A percentile compares a stretch with the other conserved stretches of the same genome.
These are phyloP conservation scores for Paramecium bursaria DNA, from an alignment of 73 alveolate species.

Conservation along the genomic window DNA sequence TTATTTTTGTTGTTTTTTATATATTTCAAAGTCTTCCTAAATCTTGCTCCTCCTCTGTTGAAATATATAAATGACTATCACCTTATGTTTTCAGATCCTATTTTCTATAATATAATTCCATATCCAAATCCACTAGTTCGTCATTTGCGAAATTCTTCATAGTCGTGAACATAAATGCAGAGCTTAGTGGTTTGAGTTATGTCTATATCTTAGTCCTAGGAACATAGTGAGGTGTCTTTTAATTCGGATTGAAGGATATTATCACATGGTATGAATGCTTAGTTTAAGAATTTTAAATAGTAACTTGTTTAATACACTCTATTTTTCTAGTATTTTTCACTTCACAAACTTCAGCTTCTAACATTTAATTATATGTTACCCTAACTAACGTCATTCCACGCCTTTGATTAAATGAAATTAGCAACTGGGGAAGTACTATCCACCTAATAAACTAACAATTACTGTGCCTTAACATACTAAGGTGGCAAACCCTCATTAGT, in stretches of 20 bases:
- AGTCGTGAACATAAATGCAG: slow-evolving; percentile 46
- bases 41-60: slow-evolving; percentile 27
- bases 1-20: too few relatives aligned
- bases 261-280: slow-evolving; percentile 50
- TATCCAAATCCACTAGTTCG: not conserved
- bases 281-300: not conserved
- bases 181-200: not conserved
- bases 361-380: too few relatives aligned
- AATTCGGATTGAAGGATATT: not conserved
- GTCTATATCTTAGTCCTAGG: slow-evolving; percentile 42
- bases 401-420: slow-evolving; percentile 24
- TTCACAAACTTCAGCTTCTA: slow-evolving; percentile 1
- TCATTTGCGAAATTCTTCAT: not conserved
- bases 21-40: too few relatives aligned
- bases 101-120: slow-evolving; percentile 1
- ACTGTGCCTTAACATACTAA: slow-evolving; percentile 39
- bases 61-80: slow-evolving; percentile 12
- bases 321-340: slow-evolving; percentile 7
- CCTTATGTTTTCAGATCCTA: not conserved
- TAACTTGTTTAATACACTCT: slow-evolving; percentile 11
- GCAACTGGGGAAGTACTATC: slow-evolving; percentile 44
- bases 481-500: slow-evolving; percentile 48
- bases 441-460: slow-evolving; percentile 12
- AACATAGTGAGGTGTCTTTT: not conserved
- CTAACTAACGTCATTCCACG: not conserved